Percentiles rank a stretch among this genome's conserved stretches.
phyloP scores from a whole-genome alignment of 1,284 basidiomycete species.

The Bjerkandera adusta region DNA sequence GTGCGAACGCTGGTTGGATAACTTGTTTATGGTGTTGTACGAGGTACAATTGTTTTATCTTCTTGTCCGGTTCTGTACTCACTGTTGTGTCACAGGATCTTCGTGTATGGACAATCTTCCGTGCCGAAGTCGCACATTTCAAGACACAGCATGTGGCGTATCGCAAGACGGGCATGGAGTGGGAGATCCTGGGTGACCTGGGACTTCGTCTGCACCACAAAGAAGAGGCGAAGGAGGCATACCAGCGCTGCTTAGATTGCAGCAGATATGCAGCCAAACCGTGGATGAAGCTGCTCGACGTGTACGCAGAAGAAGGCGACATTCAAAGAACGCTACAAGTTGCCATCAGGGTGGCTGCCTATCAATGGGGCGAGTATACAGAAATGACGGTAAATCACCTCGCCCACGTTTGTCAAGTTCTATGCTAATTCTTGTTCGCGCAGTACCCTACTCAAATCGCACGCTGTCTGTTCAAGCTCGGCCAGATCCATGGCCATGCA shows the following conservation, averaged over 20 bases:
- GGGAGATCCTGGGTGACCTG: constrained; percentile 98
- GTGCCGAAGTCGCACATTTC: constrained; percentile 98
- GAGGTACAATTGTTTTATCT: constrained; percentile 57
- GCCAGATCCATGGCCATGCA: constrained; percentile 89
- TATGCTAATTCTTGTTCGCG: not conserved
- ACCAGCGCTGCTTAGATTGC: constrained; percentile 88
- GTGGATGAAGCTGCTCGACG: constrained; percentile 90
- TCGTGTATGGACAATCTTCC: constrained; percentile 99
- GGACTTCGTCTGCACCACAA: constrained; percentile 92
- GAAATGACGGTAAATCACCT: constrained; percentile 71
- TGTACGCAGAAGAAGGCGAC: constrained; percentile 93
- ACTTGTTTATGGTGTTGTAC: constrained; percentile 97
- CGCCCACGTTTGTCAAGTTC: constrained; percentile 5
- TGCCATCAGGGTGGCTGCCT: constrained; percentile 90
- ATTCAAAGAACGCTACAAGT: constrained; percentile 89
- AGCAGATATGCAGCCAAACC: constrained; percentile 89
- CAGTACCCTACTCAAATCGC: constrained; percentile 93
- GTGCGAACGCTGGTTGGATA: constrained; percentile 98
- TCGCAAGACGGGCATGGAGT: constrained; percentile 94
- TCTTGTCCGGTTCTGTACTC: not conserved
- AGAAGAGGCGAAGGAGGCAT: constrained; percentile 97
- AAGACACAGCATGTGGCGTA: constrained; percentile 97
- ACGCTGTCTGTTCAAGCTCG: constrained; percentile 88
- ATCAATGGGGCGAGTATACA: constrained; percentile 84
- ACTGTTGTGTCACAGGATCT: constrained; percentile 65